Conservation (phyloP, 192 early-diverging fungal species). For the Geranomyces variabilis region DNA sequence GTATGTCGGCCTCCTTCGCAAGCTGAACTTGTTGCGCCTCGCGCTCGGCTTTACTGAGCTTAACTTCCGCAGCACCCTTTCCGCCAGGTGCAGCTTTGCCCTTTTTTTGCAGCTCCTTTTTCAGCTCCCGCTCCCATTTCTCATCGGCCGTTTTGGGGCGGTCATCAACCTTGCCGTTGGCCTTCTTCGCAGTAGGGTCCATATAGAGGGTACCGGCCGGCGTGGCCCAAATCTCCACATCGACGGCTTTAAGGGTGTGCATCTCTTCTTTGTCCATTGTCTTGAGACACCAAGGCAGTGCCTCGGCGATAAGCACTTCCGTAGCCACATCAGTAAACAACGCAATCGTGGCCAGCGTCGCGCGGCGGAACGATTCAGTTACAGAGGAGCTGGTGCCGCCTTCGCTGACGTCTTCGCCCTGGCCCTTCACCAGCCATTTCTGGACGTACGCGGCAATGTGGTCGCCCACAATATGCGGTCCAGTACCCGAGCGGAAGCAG, state of each 20-base stretch:
- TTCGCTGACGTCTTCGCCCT: slow-evolving; percentile 25
- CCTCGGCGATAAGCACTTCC: slow-evolving; percentile 49
- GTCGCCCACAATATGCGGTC: slow-evolving; percentile 68
- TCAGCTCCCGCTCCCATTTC: slow-evolving; percentile 79
- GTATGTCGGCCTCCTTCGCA: slow-evolving; percentile 72
- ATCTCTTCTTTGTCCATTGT: slow-evolving; percentile 53
- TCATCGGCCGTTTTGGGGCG: slow-evolving; percentile 65
- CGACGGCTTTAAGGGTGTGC: slow-evolving; percentile 56
- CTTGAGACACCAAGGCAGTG: slow-evolving; percentile 51
- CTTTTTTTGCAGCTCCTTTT: slow-evolving; percentile 69
- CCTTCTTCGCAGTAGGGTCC: slow-evolving; percentile 66
- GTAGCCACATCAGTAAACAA: slow-evolving; percentile 67
- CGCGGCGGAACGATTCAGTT: slow-evolving; percentile 38
- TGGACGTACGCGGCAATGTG: slow-evolving; percentile 47
- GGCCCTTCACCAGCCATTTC: slow-evolving; percentile 49
- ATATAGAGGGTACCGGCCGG: slow-evolving; percentile 69
- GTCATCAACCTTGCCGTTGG: slow-evolving; percentile 43
- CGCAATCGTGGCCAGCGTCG: slow-evolving; percentile 64
- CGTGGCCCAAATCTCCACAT: slow-evolving; percentile 73
- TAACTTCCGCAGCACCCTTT: slow-evolving; percentile 26
- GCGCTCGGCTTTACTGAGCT: slow-evolving; percentile 77
- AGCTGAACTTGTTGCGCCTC: slow-evolving; percentile 70
- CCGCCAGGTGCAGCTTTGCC: slow-evolving; percentile 45
- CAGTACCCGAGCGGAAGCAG: slow-evolving; percentile 71
- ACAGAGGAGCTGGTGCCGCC: slow-evolving; percentile 20